Percentiles rank a stretch among this genome's conserved stretches.
Evolutionary conservation across 2,329 filamentous ascomycete species (phyloP).

Genomic region (Fusarium coffeatum): DNA sequence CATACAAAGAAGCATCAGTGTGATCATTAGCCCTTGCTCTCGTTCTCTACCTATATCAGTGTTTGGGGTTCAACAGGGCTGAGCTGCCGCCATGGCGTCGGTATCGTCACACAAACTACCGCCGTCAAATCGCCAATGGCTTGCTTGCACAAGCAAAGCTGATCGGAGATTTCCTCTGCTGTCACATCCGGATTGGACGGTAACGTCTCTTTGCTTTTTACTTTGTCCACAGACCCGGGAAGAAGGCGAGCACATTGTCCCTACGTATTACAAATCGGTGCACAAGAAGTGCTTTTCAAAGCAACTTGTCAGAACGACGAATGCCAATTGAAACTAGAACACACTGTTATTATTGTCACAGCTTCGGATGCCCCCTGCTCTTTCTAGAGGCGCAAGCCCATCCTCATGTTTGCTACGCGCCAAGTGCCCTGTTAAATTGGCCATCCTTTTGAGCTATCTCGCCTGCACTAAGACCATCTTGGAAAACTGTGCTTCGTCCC

Average conservation of each 20-base stretch:
- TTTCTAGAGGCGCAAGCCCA: conserved; percentile 1
- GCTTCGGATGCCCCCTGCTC: background rate
- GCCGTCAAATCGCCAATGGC: background rate
- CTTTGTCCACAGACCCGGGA: conserved; percentile 5
- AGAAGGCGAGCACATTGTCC: background rate
- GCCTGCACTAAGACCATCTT: background rate
- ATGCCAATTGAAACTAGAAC: background rate
- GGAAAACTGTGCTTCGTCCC: background rate
- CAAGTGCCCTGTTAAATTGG: background rate
- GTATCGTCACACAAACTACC: conserved; percentile 17
- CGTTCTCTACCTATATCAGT: background rate
- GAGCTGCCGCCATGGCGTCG: conserved; percentile 36
- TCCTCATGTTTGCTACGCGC: conserved; percentile 3
- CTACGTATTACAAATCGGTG: background rate
- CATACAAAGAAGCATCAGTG: background rate
- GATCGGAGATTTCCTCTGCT: conserved; percentile 18
- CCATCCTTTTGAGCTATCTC: background rate
- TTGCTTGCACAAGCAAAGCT: background rate
- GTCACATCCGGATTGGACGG: conserved; percentile 10
- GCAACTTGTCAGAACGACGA: background rate
- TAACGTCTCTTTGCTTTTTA: conserved; percentile 8
- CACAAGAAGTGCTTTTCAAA: background rate
- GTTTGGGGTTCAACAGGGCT: conserved; percentile 33
- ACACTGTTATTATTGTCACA: background rate
- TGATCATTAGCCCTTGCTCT: background rate